phyloP scores from a whole-genome alignment of 139 green algal species.

The Chlorella sp. region DNA sequence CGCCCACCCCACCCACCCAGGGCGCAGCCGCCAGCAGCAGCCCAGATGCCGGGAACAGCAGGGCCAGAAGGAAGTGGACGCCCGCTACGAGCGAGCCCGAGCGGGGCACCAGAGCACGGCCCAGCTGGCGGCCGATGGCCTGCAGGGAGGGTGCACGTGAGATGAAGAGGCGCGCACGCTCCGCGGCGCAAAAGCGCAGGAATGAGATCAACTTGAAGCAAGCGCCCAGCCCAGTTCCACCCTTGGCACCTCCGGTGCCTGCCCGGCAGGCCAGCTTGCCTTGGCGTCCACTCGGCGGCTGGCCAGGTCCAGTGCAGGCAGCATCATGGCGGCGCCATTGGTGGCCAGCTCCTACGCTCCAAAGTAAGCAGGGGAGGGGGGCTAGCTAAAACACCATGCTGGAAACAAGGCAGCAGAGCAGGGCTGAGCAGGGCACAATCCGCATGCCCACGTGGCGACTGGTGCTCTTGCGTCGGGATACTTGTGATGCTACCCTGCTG shows the following conservation, averaged over 20 bases:
- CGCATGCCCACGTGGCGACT: too few relatives aligned
- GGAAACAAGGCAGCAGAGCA: too few relatives aligned
- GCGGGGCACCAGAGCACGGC: background rate
- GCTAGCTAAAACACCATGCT: too few relatives aligned
- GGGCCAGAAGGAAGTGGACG: background rate
- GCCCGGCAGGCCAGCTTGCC: background rate
- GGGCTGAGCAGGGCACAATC: too few relatives aligned
- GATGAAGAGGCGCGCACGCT: background rate
- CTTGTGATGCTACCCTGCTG: too few relatives aligned
- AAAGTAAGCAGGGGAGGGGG: background rate
- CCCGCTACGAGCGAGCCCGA: background rate
- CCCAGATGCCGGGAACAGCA: background rate
- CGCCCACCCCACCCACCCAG: background rate
- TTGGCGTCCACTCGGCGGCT: background rate
- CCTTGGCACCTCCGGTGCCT: too few relatives aligned
- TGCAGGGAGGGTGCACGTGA: background rate
- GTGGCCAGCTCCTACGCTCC: background rate
- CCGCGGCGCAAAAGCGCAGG: background rate
- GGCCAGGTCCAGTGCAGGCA: constrained; percentile 4
- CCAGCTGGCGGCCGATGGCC: background rate
- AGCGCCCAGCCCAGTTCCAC: background rate
- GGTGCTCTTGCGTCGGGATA: too few relatives aligned
- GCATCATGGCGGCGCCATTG: background rate
- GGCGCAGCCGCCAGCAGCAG: background rate
- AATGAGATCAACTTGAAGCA: background rate